Evolutionary conservation across 2,329 filamentous ascomycete species (phyloP), one percentile per base, ranked within the genome.

Genomic region (Colletotrichum melonis): DNA sequence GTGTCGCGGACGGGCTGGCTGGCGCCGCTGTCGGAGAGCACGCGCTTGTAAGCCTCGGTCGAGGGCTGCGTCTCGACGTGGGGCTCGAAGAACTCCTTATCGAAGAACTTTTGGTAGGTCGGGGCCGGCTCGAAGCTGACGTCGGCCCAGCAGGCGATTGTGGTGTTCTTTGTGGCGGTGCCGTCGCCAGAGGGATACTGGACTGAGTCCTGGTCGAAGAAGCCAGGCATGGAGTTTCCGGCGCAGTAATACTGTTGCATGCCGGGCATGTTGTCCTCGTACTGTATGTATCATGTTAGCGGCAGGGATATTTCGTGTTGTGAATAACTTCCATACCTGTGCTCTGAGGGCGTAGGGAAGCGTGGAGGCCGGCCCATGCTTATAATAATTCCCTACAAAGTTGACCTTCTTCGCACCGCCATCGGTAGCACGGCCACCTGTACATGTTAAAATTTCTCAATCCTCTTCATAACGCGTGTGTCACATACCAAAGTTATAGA

Each of bases 321-420:
- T 24, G 11, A 16, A 52, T 12, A 38, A 55, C 16, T 19, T 1
- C 26, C 73, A 49, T 69, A 75, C 72, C 16, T 76, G 72, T 5
- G 79, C 79, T 63, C 70, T 69, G 6, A 81, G 63, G n/a, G 75
- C 77, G 60, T 78, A 81, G 2, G 76, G 79, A 5, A 78, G 75
- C 3, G 59, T 76, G 28, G 78, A 80, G 5, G 79, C 77, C 19
- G 81, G 80, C 0, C 81, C 81, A 35, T 72, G 78, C 70, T 81
- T 82, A 74, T 82, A 82, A 55, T 78, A 73, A 68, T 82, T 82
- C 12, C 78, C 78, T 11, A 82, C 80, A 58, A 82, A 81, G 69
- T 80, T 80, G 57, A 76, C 80, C 72, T 81, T 74, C 60, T 80
- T 78, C 3, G 78, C 76, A 14, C 80, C 80, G 9, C 80, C 80